A percentile compares a stretch with the other conserved stretches of the same genome.
Conservation (phyloP, 805 yeast genomes). For the Pichia ethanolica region DNA sequence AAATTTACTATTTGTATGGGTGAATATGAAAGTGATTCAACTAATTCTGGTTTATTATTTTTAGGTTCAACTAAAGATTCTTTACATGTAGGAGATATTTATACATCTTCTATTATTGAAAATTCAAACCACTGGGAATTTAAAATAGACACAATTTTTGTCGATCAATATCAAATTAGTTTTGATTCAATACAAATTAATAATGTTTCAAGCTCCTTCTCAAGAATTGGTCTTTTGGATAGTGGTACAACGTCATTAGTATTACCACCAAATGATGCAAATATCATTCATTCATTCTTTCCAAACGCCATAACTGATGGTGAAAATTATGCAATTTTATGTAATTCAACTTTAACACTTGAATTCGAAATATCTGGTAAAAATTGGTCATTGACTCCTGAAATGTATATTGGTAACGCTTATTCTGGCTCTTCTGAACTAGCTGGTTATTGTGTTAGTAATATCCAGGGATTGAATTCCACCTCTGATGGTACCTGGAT, state of each 20-base stretch:
- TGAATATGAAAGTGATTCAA: constrained; percentile 15
- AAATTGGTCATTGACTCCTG: constrained; percentile 38
- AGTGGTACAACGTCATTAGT: constrained; percentile 62
- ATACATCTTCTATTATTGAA: constrained; percentile 31
- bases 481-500: constrained; percentile 44
- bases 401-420: constrained; percentile 41
- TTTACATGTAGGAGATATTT: constrained; percentile 34
- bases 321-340: constrained; percentile 53
- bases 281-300: constrained; percentile 45
- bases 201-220: constrained; percentile 12
- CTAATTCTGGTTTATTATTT: constrained; percentile 36
- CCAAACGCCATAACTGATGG: constrained; percentile 46
- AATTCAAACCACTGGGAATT: constrained; percentile 45
- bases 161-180: constrained; percentile 28
- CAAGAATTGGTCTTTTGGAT: constrained; percentile 47
- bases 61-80: constrained; percentile 34
- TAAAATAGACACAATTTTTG: constrained; percentile 30
- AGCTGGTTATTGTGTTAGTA: constrained; percentile 53
- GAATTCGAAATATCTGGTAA: constrained; percentile 35
- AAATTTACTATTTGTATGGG: constrained; percentile 43
- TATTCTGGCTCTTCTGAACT: constrained; percentile 32
- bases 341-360: constrained; percentile 40
- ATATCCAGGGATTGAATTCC: constrained; percentile 48
- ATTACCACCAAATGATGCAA: constrained; percentile 48
- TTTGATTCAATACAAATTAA: constrained; percentile 26